Base-by-base conservation (phyloP, 202 grass and related monocot species). In the Miscanthus sacchariflorus region DNA sequence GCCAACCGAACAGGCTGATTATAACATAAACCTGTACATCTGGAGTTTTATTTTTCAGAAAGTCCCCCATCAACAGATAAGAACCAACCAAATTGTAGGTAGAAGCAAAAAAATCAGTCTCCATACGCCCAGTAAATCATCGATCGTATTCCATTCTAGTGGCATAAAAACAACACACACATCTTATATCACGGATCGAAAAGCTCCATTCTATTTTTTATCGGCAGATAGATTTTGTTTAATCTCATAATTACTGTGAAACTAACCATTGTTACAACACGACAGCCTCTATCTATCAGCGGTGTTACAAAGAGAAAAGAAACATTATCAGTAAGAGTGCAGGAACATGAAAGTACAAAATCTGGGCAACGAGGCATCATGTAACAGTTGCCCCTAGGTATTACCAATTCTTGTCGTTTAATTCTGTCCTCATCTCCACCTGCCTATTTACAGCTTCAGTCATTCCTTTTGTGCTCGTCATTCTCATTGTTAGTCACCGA, bases 401-500 rank as follows among this genome's bases (percentile, higher is more conserved):
- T 76, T 9, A 6, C 79, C 76, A 44, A 84, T 50, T 64, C 48
- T 81, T 68, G 58, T 25, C 33, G 33, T 74, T 69, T 54, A 28
- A 69, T 81, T 71, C 39, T 27, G 18, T 33, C 27, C 70, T 59
- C 63, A 21, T 64, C 70, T 84, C 75, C 14, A 13, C 50, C 64
- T 92, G 23, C 40, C 64, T 94, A 87, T 92, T 79, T 83, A 80
- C 68, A 70, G 23, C 49, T 74, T 86, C 61, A 87, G 7, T 76
- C 69, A 76, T 77, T 81, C 84, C 81, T 64, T 30, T 24, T 49
- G 25, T 77, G 82, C 52, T 77, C 77, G 21, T 69, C 77, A 56
- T 87, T 92, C 19, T 83, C 91, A 40, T 90, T 90, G 80, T 80
- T 80, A 84, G 61, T 80, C 68, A 76, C n/a, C 14, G 27, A 68